These are phyloP conservation scores for Eutypella sp. DNA, from an alignment of 2,329 filamentous ascomycete species.

Conservation along the genomic window DNA sequence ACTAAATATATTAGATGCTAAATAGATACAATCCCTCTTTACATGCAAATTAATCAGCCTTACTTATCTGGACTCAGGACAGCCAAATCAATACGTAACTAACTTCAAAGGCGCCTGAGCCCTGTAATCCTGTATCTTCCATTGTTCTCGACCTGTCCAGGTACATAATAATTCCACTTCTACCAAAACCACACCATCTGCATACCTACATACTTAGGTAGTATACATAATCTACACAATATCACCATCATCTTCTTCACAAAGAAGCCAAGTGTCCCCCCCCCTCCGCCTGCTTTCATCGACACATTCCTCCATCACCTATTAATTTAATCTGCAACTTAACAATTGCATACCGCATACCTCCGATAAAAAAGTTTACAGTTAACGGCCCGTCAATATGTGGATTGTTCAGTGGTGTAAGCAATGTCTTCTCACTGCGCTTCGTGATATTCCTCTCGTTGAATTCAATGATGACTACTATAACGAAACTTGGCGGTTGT, in stretches of 20 bases:
- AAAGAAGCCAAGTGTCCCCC: background rate
- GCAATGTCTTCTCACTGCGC: conserved; percentile 33
- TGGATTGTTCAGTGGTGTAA: conserved; percentile 97
- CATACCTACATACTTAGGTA: too few relatives aligned
- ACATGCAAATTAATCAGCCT: background rate
- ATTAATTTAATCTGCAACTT: conserved; percentile 7
- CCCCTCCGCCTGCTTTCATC: too few relatives aligned
- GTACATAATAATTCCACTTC: too few relatives aligned
- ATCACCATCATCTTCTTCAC: background rate
- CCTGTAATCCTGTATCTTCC: background rate
- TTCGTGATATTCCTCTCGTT: conserved; percentile 5
- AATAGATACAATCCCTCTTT: background rate
- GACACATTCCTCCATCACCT: conserved; percentile 2
- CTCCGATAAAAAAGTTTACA: conserved; percentile 1
- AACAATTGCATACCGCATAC: conserved; percentile 3
- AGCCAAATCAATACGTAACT: background rate
- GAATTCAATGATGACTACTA: conserved; percentile 8
- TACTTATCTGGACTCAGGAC: background rate
- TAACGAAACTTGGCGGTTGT: too few relatives aligned
- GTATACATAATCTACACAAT: too few relatives aligned
- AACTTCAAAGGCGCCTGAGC: background rate
- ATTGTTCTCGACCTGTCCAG: background rate
- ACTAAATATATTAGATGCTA: too few relatives aligned
- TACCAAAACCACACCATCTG: too few relatives aligned
- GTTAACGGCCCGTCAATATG: conserved; percentile 50